phyloP scores from a whole-genome alignment of 495 filamentous ascomycete species.

The Penicillium chermesinum region DNA sequence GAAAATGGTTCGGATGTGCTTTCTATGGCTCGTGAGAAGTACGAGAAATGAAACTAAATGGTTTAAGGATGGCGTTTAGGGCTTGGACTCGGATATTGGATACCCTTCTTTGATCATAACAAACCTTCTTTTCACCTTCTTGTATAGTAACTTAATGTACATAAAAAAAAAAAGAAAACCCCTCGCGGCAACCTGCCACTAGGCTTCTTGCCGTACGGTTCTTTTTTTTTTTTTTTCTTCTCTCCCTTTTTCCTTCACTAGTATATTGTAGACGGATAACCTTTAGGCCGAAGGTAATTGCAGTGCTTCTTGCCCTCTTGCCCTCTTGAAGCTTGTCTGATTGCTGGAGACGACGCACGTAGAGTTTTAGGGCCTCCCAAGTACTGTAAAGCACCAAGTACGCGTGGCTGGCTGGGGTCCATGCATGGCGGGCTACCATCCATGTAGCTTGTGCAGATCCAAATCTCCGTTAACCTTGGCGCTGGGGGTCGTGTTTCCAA shows the following conservation, averaged over 20 bases:
- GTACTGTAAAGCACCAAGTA: no score
- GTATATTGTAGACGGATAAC: no score
- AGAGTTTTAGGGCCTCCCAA: no score
- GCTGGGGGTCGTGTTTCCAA: neutral
- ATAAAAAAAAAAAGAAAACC: neutral
- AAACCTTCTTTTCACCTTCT: neutral
- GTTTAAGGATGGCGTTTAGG: neutral
- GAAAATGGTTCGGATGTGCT: neutral
- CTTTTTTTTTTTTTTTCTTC: neutral
- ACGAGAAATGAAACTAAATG: neutral
- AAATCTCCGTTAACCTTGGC: neutral
- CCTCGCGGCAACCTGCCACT: neutral
- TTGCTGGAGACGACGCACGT: slow-evolving; percentile 58
- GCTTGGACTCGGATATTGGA: neutral
- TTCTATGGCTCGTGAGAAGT: neutral
- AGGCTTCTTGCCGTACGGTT: neutral
- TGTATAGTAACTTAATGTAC: neutral
- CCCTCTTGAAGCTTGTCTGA: slow-evolving; percentile 77
- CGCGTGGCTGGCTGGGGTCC: no score
- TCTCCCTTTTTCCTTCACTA: neutral
- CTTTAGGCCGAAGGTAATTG: no score
- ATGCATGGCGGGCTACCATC: no score
- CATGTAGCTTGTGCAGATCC: neutral
- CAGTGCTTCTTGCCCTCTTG: no score
- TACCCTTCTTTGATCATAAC: neutral